Evolutionary conservation across 345 rosid species (phyloP).

Genomic region (Ceriops decandra): DNA sequence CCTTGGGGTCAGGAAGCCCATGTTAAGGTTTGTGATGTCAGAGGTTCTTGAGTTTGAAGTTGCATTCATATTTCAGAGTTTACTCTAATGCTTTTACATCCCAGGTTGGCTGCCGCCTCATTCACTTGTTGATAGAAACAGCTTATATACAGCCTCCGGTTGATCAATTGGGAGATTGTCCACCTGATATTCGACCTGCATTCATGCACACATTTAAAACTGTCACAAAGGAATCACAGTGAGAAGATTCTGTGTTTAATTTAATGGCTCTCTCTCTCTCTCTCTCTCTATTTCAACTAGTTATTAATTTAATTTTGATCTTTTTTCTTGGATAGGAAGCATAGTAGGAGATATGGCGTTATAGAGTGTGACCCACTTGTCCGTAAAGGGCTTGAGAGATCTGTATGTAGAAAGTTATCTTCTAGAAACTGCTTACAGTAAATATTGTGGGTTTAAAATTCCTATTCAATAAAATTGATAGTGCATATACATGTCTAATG

Average conservation of each 20-base stretch:
- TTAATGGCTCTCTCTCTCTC: conserved; percentile 15
- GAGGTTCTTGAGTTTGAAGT: conserved; percentile 11
- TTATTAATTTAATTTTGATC: background rate
- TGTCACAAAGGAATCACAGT: conserved; percentile 62
- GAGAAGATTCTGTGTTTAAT: conserved; percentile 28
- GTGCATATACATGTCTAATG: conserved; percentile 13
- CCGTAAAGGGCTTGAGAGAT: conserved; percentile 78
- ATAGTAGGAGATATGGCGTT: conserved; percentile 80
- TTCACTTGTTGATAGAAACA: conserved; percentile 75
- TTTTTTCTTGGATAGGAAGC: conserved; percentile 48
- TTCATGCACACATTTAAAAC: conserved; percentile 62
- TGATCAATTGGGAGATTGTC: conserved; percentile 67
- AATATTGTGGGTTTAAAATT: conserved; percentile 6
- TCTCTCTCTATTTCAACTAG: background rate
- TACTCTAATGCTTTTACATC: conserved; percentile 25
- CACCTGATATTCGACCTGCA: conserved; percentile 91
- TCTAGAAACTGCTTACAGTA: conserved; percentile 5
- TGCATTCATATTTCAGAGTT: conserved; percentile 11
- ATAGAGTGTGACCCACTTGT: conserved; percentile 89
- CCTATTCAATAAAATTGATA: background rate
- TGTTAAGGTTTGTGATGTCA: conserved; percentile 59
- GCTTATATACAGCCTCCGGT: conserved; percentile 88
- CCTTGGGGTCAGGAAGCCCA: conserved; percentile 96
- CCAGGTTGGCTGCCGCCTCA: conserved; percentile 87
- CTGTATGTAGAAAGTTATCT: conserved; percentile 47